Evolutionary conservation across 164 flowering plant species (phyloP).

Genomic region (Pachysandra terminalis): DNA sequence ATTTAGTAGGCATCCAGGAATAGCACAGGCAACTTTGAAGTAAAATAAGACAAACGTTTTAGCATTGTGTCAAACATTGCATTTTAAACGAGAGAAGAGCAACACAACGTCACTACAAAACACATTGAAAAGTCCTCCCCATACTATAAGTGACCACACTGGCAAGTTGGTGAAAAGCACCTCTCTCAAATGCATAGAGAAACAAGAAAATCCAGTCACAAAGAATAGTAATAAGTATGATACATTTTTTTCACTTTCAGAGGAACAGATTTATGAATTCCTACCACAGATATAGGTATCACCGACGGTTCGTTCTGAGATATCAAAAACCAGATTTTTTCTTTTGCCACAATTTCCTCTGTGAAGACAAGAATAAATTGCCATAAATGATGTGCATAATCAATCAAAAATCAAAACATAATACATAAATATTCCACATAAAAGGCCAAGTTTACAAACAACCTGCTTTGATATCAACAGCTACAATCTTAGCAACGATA

Average conservation of each 20-base stretch:
- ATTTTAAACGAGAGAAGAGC: too few relatives aligned
- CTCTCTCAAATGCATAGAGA: too few relatives aligned
- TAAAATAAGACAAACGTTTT: too few relatives aligned
- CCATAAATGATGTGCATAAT: background rate
- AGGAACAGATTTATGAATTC: constrained; percentile 5
- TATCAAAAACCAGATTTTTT: constrained; percentile 81
- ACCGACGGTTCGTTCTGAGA: constrained; percentile 85
- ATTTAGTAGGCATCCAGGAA: too few relatives aligned
- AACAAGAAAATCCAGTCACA: too few relatives aligned
- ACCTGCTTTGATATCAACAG: constrained; percentile 89
- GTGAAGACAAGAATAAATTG: constrained; percentile 15
- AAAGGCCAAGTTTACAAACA: background rate
- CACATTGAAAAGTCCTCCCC: too few relatives aligned
- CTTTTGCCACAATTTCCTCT: constrained; percentile 81
- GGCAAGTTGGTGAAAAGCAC: too few relatives aligned
- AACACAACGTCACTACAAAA: too few relatives aligned
- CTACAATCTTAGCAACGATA: constrained; percentile 60
- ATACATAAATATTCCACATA: background rate
- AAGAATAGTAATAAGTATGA: too few relatives aligned
- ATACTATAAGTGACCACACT: too few relatives aligned
- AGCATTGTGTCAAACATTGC: too few relatives aligned
- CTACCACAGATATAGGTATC: constrained; percentile 68
- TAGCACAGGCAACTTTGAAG: too few relatives aligned
- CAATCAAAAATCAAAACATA: background rate
- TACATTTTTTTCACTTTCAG: background rate